Conservation (phyloP, 257 asterid species). For the Plantago ovata region DNA sequence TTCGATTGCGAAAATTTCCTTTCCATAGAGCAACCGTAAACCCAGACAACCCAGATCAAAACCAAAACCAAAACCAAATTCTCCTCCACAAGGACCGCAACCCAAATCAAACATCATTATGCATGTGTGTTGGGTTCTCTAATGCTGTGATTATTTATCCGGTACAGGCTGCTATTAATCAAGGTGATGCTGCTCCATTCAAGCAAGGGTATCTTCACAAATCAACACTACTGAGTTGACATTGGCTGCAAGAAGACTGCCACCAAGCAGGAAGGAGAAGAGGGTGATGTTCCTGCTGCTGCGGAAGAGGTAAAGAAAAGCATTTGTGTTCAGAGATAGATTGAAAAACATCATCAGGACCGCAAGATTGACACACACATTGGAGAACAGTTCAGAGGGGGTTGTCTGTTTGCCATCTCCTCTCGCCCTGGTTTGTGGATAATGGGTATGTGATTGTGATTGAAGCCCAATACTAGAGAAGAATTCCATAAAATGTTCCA, state of each 20-base stretch:
- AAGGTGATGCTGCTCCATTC: conserved; percentile 50
- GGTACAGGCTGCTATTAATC: conserved; percentile 44
- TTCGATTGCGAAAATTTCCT: too few species aligned
- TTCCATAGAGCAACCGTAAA: too few species aligned
- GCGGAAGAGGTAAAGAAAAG: conserved; percentile 38
- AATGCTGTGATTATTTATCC: too few species aligned
- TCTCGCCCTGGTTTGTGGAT: conserved; percentile 45
- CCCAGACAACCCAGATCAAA: too few species aligned
- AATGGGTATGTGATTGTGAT: too few species aligned
- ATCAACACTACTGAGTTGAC: conserved; percentile 41
- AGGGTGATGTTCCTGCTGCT: conserved; percentile 33
- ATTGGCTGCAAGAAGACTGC: conserved; percentile 40
- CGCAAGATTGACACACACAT: conserved; percentile 39
- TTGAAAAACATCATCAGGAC: conserved; percentile 36
- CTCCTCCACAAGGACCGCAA: too few species aligned
- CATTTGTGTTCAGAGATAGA: conserved; percentile 35
- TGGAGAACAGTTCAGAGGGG: conserved; percentile 37
- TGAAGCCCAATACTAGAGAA: too few species aligned
- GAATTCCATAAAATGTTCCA: too few species aligned
- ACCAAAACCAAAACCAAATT: too few species aligned
- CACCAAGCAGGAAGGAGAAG: conserved; percentile 40
- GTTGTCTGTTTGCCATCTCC: conserved; percentile 35
- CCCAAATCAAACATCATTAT: too few species aligned
- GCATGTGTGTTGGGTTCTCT: too few species aligned
- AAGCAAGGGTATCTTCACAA: conserved; percentile 52